Conservation (phyloP, 2,329 filamentous ascomycete species). For the Pseudogymnoascus sp. region DNA sequence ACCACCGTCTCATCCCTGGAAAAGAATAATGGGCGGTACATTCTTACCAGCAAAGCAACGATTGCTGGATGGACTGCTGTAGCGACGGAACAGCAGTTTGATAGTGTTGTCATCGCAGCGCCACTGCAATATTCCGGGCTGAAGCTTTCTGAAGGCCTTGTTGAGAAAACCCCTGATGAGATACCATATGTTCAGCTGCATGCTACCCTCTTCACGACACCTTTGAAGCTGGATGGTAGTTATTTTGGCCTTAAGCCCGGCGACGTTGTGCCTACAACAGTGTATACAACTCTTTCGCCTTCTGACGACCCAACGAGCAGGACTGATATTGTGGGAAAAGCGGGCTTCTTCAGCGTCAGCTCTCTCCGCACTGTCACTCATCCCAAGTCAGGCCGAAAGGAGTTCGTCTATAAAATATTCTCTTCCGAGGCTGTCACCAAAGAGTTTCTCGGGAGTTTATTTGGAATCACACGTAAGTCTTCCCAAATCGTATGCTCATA, state of each 20-base stretch:
- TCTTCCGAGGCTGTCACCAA: conserved; percentile 46
- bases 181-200: conserved; percentile 84
- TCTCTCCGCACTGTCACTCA: conserved; percentile 59
- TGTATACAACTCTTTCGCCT: conserved; percentile 70
- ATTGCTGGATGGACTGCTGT: neutral
- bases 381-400: conserved; percentile 43
- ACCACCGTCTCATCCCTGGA: conserved; percentile 57
- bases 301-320: conserved; percentile 29
- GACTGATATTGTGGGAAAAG: conserved; percentile 55
- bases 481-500: neutral
- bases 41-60: conserved; percentile 29
- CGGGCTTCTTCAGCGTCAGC: conserved; percentile 81
- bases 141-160: conserved; percentile 51
- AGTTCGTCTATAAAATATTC: conserved; percentile 60
- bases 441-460: conserved; percentile 43
- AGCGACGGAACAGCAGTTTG: conserved; percentile 42
- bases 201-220: conserved; percentile 81
- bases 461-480: conserved; percentile 32
- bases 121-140: conserved; percentile 78
- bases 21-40: conserved; percentile 42
- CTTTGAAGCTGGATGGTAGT: conserved; percentile 57
- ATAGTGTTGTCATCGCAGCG: conserved; percentile 73
- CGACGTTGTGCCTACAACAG: conserved; percentile 57
- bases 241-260: conserved; percentile 62
- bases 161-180: conserved; percentile 61